Conservation (phyloP, 108 stramenopile genomes). For the Fragilaria radians region DNA sequence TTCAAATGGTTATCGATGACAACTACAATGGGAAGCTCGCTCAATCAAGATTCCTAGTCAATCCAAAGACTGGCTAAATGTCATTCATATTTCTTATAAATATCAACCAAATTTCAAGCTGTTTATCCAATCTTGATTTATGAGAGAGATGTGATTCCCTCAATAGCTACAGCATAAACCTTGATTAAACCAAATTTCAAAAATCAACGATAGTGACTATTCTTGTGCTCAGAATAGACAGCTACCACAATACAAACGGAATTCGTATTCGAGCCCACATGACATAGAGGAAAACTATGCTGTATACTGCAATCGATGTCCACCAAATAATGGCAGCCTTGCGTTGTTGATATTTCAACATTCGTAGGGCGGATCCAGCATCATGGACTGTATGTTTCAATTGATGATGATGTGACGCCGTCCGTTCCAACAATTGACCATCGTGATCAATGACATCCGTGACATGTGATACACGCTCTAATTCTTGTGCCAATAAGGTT, state of each 20-base stretch:
- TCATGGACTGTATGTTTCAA: slow-evolving; percentile 24
- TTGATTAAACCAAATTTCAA: too few species aligned
- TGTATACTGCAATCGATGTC: slow-evolving; percentile 40
- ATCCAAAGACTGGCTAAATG: too few species aligned
- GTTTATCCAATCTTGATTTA: too few species aligned
- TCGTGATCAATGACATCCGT: slow-evolving; percentile 46
- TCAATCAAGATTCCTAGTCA: too few species aligned
- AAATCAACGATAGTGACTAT: too few species aligned
- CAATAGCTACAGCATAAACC: too few species aligned
- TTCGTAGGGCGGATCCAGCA: slow-evolving; percentile 35
- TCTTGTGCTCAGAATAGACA: too few species aligned
- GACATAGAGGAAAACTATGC: slow-evolving; percentile 37
- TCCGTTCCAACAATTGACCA: slow-evolving; percentile 30
- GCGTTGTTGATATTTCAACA: slow-evolving; percentile 38
- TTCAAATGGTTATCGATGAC: too few species aligned
- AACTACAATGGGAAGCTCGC: too few species aligned
- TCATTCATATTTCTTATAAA: too few species aligned
- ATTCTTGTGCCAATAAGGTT: slow-evolving; percentile 37
- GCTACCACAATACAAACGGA: slow-evolving; percentile 8
- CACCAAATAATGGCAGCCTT: slow-evolving; percentile 39
- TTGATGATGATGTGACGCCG: slow-evolving; percentile 37
- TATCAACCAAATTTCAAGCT: too few species aligned
- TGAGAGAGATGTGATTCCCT: too few species aligned
- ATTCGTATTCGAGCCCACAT: slow-evolving; percentile 39
- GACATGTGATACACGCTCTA: slow-evolving; percentile 47